Evolutionary conservation across 257 asterid species (phyloP), one percentile per base, ranked within the genome.

Genomic region (Solanum pennellii): DNA sequence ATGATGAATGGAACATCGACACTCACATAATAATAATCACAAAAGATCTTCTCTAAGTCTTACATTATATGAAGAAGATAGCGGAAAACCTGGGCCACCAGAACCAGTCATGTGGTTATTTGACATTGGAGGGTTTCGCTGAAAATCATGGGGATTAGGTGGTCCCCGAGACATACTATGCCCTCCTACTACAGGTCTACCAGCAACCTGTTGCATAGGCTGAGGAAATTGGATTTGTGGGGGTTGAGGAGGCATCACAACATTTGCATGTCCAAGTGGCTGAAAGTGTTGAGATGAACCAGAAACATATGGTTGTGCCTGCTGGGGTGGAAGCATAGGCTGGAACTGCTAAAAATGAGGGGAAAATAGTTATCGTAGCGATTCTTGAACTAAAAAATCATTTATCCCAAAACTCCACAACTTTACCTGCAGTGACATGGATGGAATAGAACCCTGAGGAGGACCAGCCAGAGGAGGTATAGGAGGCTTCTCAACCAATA

Each of bases 351-450:
- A 88, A 90, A 86, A 82, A 60, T 59, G 59, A 42, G 80, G 84
- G 83, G 7, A 41, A 37, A 18, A 5, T 62, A 75, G 44, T 85
- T n/a, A 85, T 86, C 14, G n/a, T 5, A 82, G 39, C 18, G 33
- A 74, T 72, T 39, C 10, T 31, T 39, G 5, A 88, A 72, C 39
- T 72, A 49, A 85, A 68, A 41, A 52, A n/a, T 86, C 83, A 86
- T 37, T 75, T 21, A 69, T 75, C 86, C 80, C 18, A 80, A 84
- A 69, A 45, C 37, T 47, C 42, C 76, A 84, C 89, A 80, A 87
- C 47, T 94, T 90, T 93, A 96, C 98, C 90, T 94, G 99, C 94
- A 92, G 88, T 16, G 95, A 79, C 96, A 93, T 92, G 88, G 99
- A 92, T 21, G 95, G 95, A 91, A 88, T 91, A 88, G 95, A 91